Evolutionary conservation across 129 eudicot genomes (phyloP).

Genomic region (Gnaphalium uliginosum): DNA sequence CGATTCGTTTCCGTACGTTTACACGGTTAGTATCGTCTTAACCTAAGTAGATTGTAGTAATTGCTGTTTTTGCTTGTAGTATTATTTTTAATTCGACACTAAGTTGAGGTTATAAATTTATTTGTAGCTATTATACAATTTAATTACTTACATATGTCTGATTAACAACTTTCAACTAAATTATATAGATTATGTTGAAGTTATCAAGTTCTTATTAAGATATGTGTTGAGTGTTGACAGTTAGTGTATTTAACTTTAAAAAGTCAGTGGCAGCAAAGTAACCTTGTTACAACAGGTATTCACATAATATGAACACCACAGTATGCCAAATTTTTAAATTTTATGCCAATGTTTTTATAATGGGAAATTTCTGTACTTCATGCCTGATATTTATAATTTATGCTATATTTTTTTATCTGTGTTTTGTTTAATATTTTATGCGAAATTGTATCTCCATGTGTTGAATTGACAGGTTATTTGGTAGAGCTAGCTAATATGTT

Average conservation of each 20-base stretch:
- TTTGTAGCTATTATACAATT: background rate
- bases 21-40: slow-evolving; percentile 25
- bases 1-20: slow-evolving; percentile 8
- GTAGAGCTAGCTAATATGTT: slow-evolving; percentile 21
- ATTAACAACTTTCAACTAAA: background rate
- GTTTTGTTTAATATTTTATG: no score
- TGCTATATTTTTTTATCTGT: no score
- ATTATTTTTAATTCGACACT: background rate
- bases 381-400: no score
- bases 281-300: no score
- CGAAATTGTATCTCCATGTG: background rate
- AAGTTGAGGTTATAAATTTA: slow-evolving; percentile 1
- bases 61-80: slow-evolving; percentile 19
- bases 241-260: background rate
- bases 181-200: slow-evolving; percentile 2
- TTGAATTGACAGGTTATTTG: background rate
- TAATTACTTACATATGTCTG: slow-evolving; percentile 9
- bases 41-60: slow-evolving; percentile 14
- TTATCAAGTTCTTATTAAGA: background rate
- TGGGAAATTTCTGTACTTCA: background rate
- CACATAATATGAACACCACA: no score
- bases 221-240: background rate
- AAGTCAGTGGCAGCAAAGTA: background rate
- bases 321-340: background rate
- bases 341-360: background rate